Conservation (phyloP, 106 monocot genomes). For the Platanthera guangdongensis region DNA sequence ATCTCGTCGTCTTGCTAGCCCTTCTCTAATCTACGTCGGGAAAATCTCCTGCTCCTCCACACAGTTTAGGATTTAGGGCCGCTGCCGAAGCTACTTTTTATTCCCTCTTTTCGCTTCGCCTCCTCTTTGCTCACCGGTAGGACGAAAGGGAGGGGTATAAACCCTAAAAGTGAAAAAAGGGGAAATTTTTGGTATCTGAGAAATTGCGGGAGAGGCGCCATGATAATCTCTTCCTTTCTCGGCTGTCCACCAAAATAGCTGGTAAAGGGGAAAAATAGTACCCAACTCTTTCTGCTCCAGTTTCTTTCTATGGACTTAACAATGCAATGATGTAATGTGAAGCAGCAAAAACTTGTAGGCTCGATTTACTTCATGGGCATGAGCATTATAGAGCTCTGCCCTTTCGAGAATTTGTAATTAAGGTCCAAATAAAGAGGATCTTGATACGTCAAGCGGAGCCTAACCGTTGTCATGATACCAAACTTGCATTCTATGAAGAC, state of each 20-base stretch:
- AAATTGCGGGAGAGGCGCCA: neutral
- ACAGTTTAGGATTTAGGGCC: too few species aligned
- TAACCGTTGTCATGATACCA: too few species aligned
- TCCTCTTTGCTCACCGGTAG: too few species aligned
- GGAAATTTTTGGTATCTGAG: neutral
- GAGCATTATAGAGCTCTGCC: conserved; percentile 14
- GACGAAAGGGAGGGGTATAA: too few species aligned
- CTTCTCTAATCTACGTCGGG: too few species aligned
- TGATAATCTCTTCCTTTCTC: neutral
- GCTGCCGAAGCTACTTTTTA: too few species aligned
- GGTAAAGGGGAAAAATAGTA: neutral
- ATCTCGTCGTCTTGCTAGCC: too few species aligned
- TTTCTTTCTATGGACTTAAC: neutral
- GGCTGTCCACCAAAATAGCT: neutral
- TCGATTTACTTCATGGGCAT: conserved; percentile 7
- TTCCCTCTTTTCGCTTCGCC: too few species aligned
- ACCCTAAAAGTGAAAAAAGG: too few species aligned
- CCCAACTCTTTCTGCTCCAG: neutral
- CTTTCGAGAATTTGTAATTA: neutral
- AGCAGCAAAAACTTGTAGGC: neutral
- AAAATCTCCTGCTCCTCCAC: too few species aligned
- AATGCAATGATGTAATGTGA: neutral
- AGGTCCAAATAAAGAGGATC: neutral
- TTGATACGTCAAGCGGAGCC: too few species aligned
- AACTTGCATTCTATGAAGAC: too few species aligned